Conservation (phyloP, 2,329 filamentous ascomycete genomes). For the Hypoxylon sp. region DNA sequence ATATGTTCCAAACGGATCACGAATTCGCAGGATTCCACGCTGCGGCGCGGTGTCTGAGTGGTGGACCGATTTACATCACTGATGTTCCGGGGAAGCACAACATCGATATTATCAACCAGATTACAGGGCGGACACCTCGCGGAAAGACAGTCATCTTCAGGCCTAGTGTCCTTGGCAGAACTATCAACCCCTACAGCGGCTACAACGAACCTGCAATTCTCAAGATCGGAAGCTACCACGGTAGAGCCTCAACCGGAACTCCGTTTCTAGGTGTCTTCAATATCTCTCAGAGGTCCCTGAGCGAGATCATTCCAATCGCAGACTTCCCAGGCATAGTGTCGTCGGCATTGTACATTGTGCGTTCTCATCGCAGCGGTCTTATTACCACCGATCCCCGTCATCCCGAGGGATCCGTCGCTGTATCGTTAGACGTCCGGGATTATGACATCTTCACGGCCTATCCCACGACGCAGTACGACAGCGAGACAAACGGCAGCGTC, state of each 20-base stretch:
- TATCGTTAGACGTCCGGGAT: conserved; percentile 70
- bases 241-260: conserved; percentile 70
- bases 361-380: conserved; percentile 73
- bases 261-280: conserved; percentile 89
- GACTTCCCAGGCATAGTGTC: conserved; percentile 76
- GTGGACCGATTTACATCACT: conserved; percentile 94
- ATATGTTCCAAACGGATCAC: conserved; percentile 73
- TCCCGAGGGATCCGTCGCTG: conserved; percentile 62
- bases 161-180: conserved; percentile 77
- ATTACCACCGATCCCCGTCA: conserved; percentile 60
- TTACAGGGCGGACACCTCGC: conserved; percentile 77
- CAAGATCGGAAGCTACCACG: conserved; percentile 82
- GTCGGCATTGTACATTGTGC: conserved; percentile 72
- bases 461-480: conserved; percentile 67
- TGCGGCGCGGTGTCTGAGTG: conserved; percentile 86
- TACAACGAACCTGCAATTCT: conserved; percentile 79
- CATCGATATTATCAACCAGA: conserved; percentile 76
- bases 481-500: conserved; percentile 53
- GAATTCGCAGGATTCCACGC: conserved; percentile 85
- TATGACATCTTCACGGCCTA: conserved; percentile 86
- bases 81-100: conserved; percentile 87
- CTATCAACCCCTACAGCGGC: conserved; percentile 75
- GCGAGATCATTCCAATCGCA: conserved; percentile 74
- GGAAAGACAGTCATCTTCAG: conserved; percentile 83
- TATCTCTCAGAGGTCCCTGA: conserved; percentile 67